A percentile compares a stretch with the other conserved stretches of the same genome.
Conservation (phyloP, 1,284 basidiomycete species). For the Cerioporus squamosus region DNA sequence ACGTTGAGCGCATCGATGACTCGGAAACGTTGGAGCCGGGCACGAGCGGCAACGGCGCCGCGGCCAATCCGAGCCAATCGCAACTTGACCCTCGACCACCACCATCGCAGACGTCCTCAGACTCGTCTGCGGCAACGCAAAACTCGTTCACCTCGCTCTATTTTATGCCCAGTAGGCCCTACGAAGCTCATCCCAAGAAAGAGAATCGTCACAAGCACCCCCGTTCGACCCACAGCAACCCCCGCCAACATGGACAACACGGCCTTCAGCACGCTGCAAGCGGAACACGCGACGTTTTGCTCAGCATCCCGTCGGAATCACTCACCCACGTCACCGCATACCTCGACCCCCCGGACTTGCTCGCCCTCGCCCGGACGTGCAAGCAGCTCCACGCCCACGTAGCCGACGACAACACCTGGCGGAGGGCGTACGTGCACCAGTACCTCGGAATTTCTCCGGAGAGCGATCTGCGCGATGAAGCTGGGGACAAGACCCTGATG, state of each 20-base stretch:
- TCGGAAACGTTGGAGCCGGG: constrained; percentile 16
- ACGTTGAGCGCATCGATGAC: constrained; percentile 16
- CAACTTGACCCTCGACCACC: constrained; percentile 30
- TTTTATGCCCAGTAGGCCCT: constrained; percentile 63
- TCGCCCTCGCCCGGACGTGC: constrained; percentile 61
- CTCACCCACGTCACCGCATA: constrained; percentile 82
- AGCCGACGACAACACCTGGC: constrained; percentile 84
- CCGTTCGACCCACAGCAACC: constrained; percentile 24
- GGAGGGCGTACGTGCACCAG: constrained; percentile 75
- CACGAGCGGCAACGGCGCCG: background rate
- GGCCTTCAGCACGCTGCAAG: constrained; percentile 20
- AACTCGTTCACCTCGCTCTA: constrained; percentile 19
- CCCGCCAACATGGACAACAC: constrained; percentile 56
- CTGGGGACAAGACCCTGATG: constrained; percentile 42
- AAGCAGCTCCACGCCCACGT: constrained; percentile 64
- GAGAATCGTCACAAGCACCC: constrained; percentile 31
- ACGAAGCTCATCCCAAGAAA: constrained; percentile 40
- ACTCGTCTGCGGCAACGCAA: constrained; percentile 33
- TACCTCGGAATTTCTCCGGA: constrained; percentile 72
- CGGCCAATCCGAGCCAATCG: constrained; percentile 23
- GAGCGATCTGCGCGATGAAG: constrained; percentile 46
- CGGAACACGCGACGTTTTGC: constrained; percentile 38
- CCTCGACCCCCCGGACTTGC: constrained; percentile 69
- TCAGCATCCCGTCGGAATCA: constrained; percentile 70
- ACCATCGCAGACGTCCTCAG: constrained; percentile 37